These are phyloP conservation scores for Cercospora zeae-maydis DNA, from an alignment of 2,329 filamentous ascomycete species.

Conservation along the genomic window DNA sequence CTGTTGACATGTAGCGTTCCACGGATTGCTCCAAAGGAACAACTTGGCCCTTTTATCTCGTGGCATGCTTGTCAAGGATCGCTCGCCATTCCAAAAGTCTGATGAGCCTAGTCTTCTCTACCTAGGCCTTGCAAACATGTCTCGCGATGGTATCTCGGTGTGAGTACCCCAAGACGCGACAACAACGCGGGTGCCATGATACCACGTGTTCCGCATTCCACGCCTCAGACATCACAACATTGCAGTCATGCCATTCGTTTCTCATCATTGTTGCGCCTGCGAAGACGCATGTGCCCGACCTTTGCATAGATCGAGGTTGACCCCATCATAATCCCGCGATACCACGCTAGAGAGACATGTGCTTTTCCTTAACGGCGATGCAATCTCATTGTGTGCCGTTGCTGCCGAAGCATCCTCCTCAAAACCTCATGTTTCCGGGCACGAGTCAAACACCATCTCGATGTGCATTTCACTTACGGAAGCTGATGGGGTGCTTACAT, in stretches of 20 bases:
- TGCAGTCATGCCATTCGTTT: background rate
- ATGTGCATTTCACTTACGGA: too few species aligned
- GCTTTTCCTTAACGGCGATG: background rate
- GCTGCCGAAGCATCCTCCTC: background rate
- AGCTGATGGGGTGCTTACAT: background rate
- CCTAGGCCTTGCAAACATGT: background rate
- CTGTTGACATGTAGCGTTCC: background rate
- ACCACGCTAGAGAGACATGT: background rate
- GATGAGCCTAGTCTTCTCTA: background rate
- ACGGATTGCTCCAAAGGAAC: background rate
- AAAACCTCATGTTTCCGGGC: background rate
- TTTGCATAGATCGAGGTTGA: background rate
- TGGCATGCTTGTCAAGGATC: background rate
- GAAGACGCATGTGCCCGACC: background rate
- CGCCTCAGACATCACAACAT: background rate
- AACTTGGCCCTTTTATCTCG: background rate
- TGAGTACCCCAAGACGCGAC: background rate
- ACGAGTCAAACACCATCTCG: background rate
- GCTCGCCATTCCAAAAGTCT: background rate
- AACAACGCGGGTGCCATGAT: background rate
- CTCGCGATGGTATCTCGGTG: background rate
- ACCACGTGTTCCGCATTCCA: background rate
- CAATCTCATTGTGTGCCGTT: background rate
- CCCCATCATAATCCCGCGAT: background rate
- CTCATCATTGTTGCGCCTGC: background rate